A percentile compares a stretch with the other conserved stretches of the same genome.
These are phyloP conservation scores for Leccinum pellstonianum DNA, from an alignment of 768 basidiomycete species.

Conservation along the genomic window DNA sequence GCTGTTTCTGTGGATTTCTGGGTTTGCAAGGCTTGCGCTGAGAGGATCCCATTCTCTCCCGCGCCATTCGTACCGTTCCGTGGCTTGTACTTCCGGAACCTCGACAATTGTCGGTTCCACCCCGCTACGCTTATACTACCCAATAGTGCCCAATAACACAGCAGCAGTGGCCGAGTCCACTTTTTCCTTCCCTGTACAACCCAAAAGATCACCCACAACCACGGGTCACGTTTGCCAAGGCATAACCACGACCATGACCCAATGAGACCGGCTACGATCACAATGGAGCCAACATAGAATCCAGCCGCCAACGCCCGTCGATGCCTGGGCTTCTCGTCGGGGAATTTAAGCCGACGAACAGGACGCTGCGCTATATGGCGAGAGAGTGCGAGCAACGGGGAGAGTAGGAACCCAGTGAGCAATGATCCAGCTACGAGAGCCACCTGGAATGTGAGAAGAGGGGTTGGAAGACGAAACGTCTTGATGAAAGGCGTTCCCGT, in stretches of 20 bases:
- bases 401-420: conserved; percentile 91
- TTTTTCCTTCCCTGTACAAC: conserved; percentile 69
- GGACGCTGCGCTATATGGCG: conserved; percentile 89
- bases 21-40: conserved; percentile 25
- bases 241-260: conserved; percentile 94
- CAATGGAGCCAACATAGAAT: conserved; percentile 73
- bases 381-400: conserved; percentile 88
- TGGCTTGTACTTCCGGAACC: conserved; percentile 66
- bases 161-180: conserved; percentile 77
- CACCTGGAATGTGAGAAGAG: conserved; percentile 87
- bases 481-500: conserved; percentile 79
- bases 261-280: conserved; percentile 80
- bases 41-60: conserved; percentile 36
- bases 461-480: conserved; percentile 90
- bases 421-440: conserved; percentile 92
- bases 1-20: conserved; percentile 21
- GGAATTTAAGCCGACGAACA: conserved; percentile 73
- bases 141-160: conserved; percentile 83
- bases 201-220: conserved; percentile 82
- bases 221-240: conserved; percentile 78
- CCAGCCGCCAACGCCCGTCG: conserved; percentile 80
- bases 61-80: conserved; percentile 37
- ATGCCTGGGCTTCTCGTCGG: conserved; percentile 79
- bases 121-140: conserved; percentile 86
- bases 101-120: conserved; percentile 88